phyloP scores from a whole-genome alignment of 1,284 basidiomycete species.

The Trichosporon asahii region DNA sequence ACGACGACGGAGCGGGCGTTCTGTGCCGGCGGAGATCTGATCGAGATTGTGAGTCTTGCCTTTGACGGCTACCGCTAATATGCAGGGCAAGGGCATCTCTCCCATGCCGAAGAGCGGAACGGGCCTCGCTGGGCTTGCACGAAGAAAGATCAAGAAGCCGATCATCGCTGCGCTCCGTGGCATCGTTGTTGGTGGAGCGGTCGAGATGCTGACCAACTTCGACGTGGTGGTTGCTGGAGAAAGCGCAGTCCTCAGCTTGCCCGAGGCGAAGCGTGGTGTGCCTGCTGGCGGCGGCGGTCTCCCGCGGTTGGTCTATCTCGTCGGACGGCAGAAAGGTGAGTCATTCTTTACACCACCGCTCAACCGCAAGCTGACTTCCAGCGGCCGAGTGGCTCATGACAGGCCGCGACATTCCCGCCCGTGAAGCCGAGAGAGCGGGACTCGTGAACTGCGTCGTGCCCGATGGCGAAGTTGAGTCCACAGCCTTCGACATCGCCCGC shows the following conservation, averaged over 20 bases:
- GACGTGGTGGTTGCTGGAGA: slow-evolving; percentile 21
- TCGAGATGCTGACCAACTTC: slow-evolving; percentile 24
- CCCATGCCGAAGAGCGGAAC: slow-evolving; percentile 1
- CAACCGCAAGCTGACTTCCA: slow-evolving; percentile 1
- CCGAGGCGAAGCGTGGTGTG: slow-evolving; percentile 23
- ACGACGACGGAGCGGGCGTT: slow-evolving; percentile 16
- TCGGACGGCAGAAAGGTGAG: slow-evolving; percentile 23
- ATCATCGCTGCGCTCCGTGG: slow-evolving; percentile 20
- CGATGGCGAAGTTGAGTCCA: slow-evolving; percentile 17
- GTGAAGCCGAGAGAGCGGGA: slow-evolving; percentile 11
- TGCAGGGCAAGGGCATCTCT: background rate
- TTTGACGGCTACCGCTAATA: background rate
- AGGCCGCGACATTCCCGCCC: slow-evolving; percentile 17
- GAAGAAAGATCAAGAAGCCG: slow-evolving; percentile 13
- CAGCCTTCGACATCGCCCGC: slow-evolving; percentile 15
- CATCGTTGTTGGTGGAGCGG: slow-evolving; percentile 19
- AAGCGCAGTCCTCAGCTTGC: slow-evolving; percentile 15
- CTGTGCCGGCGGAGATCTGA: slow-evolving; percentile 22
- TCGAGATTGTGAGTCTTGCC: slow-evolving; percentile 14
- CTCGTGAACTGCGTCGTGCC: slow-evolving; percentile 22
- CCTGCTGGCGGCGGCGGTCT: slow-evolving; percentile 16
- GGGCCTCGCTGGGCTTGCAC: slow-evolving; percentile 12
- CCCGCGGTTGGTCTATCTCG: slow-evolving; percentile 17
- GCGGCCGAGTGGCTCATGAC: slow-evolving; percentile 22
- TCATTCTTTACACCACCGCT: background rate